Conservation (phyloP, 176 grass and related monocot genomes). For the Oryza nivara region DNA sequence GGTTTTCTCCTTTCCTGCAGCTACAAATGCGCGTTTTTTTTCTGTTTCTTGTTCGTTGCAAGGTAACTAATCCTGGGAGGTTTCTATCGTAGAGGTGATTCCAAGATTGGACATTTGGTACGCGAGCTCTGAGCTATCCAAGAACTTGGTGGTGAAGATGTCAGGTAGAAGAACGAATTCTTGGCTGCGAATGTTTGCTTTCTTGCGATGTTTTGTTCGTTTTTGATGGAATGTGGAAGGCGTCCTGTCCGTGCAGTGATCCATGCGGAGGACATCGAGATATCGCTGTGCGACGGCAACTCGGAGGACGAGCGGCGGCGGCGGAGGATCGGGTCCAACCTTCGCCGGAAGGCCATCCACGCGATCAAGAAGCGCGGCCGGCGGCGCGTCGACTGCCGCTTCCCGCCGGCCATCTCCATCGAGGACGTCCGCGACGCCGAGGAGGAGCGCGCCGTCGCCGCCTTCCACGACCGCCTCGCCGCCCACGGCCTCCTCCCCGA, state of each 20-base stretch:
- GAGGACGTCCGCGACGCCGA: constrained; percentile 93
- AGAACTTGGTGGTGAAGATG: constrained; percentile 42
- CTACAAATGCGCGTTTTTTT: constrained; percentile 18
- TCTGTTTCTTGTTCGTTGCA: not conserved
- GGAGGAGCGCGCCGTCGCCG: constrained; percentile 84
- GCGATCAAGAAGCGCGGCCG: constrained; percentile 90
- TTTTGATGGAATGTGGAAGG: not conserved
- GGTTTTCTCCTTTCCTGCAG: constrained; percentile 2
- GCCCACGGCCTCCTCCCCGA: constrained; percentile 71
- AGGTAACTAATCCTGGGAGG: not conserved
- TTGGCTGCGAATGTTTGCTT: not conserved
- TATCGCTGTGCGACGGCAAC: constrained; percentile 75
- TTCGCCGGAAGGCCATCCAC: constrained; percentile 83
- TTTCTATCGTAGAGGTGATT: constrained; percentile 15
- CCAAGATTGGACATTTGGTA: constrained; percentile 21
- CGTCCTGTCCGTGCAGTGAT: constrained; percentile 44
- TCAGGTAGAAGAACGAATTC: constrained; percentile 32
- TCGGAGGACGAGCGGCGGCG: constrained; percentile 94
- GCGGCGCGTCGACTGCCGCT: constrained; percentile 85
- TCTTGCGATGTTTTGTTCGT: constrained; percentile 1
- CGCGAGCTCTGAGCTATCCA: constrained; percentile 29
- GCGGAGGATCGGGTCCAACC: constrained; percentile 78
- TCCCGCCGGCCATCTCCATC: constrained; percentile 87
- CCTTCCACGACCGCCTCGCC: constrained; percentile 72
- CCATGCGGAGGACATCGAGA: constrained; percentile 71